Evolutionary conservation across 2,329 filamentous ascomycete species (phyloP).

Genomic region (Aspergillus aculeatus): DNA sequence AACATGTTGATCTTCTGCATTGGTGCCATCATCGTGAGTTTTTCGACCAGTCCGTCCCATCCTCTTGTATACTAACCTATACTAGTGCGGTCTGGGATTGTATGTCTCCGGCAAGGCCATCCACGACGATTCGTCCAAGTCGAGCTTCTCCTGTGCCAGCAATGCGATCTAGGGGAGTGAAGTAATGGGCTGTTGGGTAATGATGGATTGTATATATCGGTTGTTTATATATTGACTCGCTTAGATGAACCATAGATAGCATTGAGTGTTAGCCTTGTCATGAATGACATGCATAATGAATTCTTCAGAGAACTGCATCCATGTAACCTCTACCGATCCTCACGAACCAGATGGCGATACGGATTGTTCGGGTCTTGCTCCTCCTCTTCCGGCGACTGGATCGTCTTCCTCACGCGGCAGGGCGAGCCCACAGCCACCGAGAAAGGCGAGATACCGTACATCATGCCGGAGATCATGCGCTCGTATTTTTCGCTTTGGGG

Average conservation of each 20-base stretch:
- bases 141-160: constrained; percentile 41
- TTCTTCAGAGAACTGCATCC: too few species aligned
- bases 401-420: constrained; percentile 20
- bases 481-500: too few species aligned
- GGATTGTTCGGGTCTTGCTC: constrained; percentile 22
- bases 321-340: too few species aligned
- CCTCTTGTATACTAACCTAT: not conserved
- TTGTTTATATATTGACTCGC: not conserved
- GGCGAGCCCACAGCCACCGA: too few species aligned
- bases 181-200: not conserved
- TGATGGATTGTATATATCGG: not conserved
- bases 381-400: constrained; percentile 22
- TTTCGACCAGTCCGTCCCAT: not conserved
- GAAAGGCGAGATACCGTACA: too few species aligned
- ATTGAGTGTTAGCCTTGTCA: not conserved
- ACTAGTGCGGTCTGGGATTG: constrained; percentile 36
- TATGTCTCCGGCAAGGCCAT: constrained; percentile 41
- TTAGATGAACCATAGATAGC: not conserved
- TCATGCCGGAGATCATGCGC: too few species aligned
- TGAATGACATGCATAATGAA: not conserved
- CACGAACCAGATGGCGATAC: constrained; percentile 6
- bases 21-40: constrained; percentile 29
- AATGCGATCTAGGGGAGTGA: constrained; percentile 21
- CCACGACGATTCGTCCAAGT: constrained; percentile 31
- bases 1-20: constrained; percentile 45